Base-by-base conservation (phyloP, 345 rosid species). In the Eucalyptus paniculata region DNA sequence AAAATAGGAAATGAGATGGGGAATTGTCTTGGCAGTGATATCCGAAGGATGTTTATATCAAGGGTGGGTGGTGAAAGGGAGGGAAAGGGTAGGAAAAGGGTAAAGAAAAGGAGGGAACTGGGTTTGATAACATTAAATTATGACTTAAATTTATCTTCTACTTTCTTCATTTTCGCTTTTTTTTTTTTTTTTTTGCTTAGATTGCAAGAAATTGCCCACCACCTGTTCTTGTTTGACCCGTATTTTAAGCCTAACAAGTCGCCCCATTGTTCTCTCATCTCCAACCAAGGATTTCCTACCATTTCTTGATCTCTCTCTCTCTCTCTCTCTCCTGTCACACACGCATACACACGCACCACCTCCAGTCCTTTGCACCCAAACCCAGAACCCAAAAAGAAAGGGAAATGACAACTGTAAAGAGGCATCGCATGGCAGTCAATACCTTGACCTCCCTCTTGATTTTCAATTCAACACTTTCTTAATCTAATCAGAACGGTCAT, bases 211-310 rank as follows among this genome's bases (percentile, higher is more conserved):
- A 94, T 89, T 87, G 89, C 91, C 90, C 88, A 92, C 87, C 91
- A 90, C 89, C 86, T 88, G 50, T 93, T 95, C 96, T 95, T 95
- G 96, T 95, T 96, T 97, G 99, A 96, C 97, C 98, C 97, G 92
- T 93, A 93, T 92, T 92, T 93, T 91, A 50, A 91, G 98, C 92
- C 97, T 92, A 51, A 93, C 87, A 90, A 89, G 58, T 91, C 96
- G 96, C 94, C 90, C 88, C 92, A 89, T 69, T 94, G 95, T 94
- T 94, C 93, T 93, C 95, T 93, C 94, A 88, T 91, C 90, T 91
- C 87, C 83, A 77, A 77, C 83, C 83, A 40, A 77, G 42, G 83
- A 77, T 77, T 77, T 77, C 47, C 40, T 77, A 40, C 83, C 83
- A 77, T 77, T 21, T 77, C 83, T 77, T 6, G 14, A 9, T 86